phyloP scores from a whole-genome alignment of 2,329 filamentous ascomycete species.

The Fusarium graminum region DNA sequence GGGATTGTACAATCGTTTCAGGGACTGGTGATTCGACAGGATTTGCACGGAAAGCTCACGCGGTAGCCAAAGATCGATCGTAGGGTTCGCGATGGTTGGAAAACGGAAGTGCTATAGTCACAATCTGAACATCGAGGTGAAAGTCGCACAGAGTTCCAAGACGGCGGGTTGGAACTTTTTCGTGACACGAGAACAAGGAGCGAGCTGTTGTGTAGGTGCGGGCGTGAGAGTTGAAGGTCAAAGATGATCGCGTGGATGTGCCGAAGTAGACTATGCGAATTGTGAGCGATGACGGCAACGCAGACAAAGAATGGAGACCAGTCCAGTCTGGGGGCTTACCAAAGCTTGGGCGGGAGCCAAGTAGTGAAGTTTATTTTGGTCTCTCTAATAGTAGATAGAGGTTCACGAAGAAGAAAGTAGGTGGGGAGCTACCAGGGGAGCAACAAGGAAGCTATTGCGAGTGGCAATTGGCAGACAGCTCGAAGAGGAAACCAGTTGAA shows the following conservation, averaged over 20 bases:
- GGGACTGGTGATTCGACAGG: conserved; percentile 3
- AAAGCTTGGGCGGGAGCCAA: conserved; percentile 41
- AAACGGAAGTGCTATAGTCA: conserved; percentile 29
- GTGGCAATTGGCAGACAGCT: conserved; percentile 38
- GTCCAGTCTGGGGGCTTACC: conserved; percentile 45
- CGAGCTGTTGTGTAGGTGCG: conserved; percentile 39
- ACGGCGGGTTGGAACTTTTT: conserved; percentile 33
- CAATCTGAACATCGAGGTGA: conserved; percentile 33
- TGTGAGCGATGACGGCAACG: conserved; percentile 46
- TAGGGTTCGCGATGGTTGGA: conserved; percentile 21
- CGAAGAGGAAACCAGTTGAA: conserved; percentile 39
- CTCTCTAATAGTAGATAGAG: conserved; percentile 14
- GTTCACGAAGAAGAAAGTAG: conserved; percentile 31
- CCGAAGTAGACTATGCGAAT: conserved; percentile 30
- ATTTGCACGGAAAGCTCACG: conserved; percentile 15
- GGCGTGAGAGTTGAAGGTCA: conserved; percentile 37
- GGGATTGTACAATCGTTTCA: conserved; percentile 24
- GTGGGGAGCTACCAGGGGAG: conserved; percentile 32
- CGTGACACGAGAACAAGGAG: conserved; percentile 42
- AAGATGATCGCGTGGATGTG: conserved; percentile 41
- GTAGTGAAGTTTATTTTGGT: conserved; percentile 26
- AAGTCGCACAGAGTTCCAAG: conserved; percentile 45
- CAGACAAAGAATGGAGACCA: conserved; percentile 40
- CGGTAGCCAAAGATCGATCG: conserved; percentile 22
- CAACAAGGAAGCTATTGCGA: conserved; percentile 37